phyloP scores from a whole-genome alignment of 78 protist species.

The Dictyostelium brefeldianum region DNA sequence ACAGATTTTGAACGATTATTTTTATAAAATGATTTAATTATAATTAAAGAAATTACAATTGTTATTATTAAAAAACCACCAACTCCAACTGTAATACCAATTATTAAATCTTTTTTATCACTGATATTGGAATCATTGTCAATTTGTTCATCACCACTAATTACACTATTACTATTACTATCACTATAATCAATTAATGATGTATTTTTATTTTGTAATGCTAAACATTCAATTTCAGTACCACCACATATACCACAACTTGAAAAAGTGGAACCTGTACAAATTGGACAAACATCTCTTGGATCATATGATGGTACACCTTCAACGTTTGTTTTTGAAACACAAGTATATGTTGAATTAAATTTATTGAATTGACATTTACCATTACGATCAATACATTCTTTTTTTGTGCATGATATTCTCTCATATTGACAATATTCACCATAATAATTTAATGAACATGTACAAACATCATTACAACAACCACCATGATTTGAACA shows the following conservation, averaged over 20 bases:
- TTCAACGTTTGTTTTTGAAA: neutral
- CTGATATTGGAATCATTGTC: neutral
- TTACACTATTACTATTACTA: neutral
- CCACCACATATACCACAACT: slow-evolving; percentile 67
- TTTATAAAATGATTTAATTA: neutral
- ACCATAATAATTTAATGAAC: neutral
- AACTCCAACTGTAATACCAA: neutral
- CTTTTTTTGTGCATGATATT: neutral
- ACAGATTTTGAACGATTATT: too few relatives aligned
- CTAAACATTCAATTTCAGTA: neutral
- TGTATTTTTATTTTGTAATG: too few relatives aligned
- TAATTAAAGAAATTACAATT: neutral
- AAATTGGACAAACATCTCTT: neutral
- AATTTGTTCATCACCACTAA: neutral
- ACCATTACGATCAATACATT: slow-evolving; percentile 56
- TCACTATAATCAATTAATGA: neutral
- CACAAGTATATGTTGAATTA: slow-evolving; percentile 3
- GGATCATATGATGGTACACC: neutral
- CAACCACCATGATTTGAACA: slow-evolving; percentile 20
- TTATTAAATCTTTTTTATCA: neutral
- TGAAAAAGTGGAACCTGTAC: neutral
- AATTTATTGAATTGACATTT: slow-evolving; percentile 21
- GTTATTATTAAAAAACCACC: neutral
- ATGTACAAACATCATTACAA: neutral
- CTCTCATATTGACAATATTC: neutral